These are phyloP conservation scores for Rachicladosporium sp. DNA, from an alignment of 2,329 filamentous ascomycete species.

Conservation along the genomic window DNA sequence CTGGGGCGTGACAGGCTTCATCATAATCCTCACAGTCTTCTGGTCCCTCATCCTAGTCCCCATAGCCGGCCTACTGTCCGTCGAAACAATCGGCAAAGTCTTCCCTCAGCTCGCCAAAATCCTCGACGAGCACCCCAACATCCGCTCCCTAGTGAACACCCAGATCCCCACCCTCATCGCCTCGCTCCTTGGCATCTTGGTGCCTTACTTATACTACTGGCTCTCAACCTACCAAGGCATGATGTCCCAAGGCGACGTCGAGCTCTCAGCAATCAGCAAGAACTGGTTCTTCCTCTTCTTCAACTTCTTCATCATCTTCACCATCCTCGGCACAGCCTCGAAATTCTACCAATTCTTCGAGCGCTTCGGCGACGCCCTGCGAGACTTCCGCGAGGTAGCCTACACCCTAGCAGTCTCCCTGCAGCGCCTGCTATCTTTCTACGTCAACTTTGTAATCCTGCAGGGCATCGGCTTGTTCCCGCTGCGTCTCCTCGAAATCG, in stretches of 20 bases:
- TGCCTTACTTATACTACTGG: conserved; percentile 91
- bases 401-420: conserved; percentile 64
- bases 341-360: conserved; percentile 52
- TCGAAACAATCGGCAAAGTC: conserved; percentile 65
- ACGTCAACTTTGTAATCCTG: conserved; percentile 85
- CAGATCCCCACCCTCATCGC: conserved; percentile 76
- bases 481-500: conserved; percentile 81
- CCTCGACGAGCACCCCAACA: conserved; percentile 55
- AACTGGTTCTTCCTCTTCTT: conserved; percentile 99
- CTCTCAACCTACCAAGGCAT: conserved; percentile 86
- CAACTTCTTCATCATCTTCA: conserved; percentile 95
- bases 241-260: conserved; percentile 88
- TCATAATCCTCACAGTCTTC: conserved; percentile 70
- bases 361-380: conserved; percentile 57
- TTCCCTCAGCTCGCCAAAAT: conserved; percentile 57
- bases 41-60: conserved; percentile 76
- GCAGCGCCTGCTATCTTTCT: conserved; percentile 65
- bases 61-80: conserved; percentile 66
- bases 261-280: conserved; percentile 89
- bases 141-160: conserved; percentile 69
- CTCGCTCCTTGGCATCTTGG: conserved; percentile 75
- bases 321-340: conserved; percentile 65
- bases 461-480: conserved; percentile 91
- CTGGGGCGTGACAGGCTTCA: conserved; percentile 74
- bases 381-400: conserved; percentile 68